Percentiles rank a stretch among this genome's conserved stretches.
Evolutionary conservation across 495 filamentous ascomycete genomes (phyloP).

Genomic region (Penicillium parvum): DNA sequence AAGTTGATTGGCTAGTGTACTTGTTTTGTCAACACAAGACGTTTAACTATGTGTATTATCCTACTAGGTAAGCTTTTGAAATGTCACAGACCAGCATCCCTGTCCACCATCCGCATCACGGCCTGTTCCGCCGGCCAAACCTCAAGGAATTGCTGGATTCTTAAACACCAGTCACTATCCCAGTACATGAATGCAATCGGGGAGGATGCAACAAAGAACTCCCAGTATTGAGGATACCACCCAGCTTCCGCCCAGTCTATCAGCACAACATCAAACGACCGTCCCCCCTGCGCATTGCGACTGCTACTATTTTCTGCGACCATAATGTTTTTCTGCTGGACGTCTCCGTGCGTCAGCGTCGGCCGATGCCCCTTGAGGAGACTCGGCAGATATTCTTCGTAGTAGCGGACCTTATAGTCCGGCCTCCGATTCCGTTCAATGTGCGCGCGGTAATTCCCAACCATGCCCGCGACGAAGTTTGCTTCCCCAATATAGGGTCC

Average conservation of each 20-base stretch:
- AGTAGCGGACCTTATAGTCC: slow-evolving; percentile 26
- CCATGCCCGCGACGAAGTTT: slow-evolving; percentile 21
- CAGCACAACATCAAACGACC: slow-evolving; percentile 24
- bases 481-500: slow-evolving; percentile 22
- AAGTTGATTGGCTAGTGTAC: too few species aligned
- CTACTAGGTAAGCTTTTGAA: too few species aligned
- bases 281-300: slow-evolving; percentile 19
- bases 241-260: slow-evolving; percentile 25
- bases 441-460: slow-evolving; percentile 20
- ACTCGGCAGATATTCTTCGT: slow-evolving; percentile 16
- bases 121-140: slow-evolving; percentile 26
- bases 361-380: slow-evolving; percentile 24
- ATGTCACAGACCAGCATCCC: slow-evolving; percentile 21
- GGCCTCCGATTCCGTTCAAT: slow-evolving; percentile 16
- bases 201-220: slow-evolving; percentile 23
- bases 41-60: too few species aligned
- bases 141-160: slow-evolving; percentile 25
- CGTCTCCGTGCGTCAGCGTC: slow-evolving; percentile 26
- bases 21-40: too few species aligned
- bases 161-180: slow-evolving; percentile 26
- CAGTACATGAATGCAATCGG: slow-evolving; percentile 16
- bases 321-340: slow-evolving; percentile 30
- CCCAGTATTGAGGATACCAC: slow-evolving; percentile 29
- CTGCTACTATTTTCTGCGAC: slow-evolving; percentile 18
- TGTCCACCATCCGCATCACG: slow-evolving; percentile 27